Percentiles rank a stretch among this genome's conserved stretches.
These are phyloP conservation scores for Fusarium penzigii DNA, from an alignment of 2,329 filamentous ascomycete species.

Conservation along the genomic window DNA sequence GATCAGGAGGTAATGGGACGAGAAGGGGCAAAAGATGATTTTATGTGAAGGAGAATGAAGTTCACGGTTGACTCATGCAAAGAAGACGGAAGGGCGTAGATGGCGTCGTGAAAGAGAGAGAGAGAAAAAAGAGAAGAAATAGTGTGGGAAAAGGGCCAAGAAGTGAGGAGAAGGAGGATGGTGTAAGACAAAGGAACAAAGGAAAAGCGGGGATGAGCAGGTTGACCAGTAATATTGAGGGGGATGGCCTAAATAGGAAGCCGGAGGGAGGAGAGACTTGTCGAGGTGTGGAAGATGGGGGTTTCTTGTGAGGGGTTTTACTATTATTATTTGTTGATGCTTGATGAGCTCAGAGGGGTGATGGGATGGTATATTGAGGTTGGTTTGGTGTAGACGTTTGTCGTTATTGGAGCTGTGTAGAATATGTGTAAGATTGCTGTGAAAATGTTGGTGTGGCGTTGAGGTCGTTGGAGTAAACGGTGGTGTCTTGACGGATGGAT, in stretches of 20 bases:
- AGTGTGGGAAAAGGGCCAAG: neutral
- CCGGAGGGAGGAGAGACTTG: neutral
- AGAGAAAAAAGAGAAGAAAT: too few relatives aligned
- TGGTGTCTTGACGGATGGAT: too few relatives aligned
- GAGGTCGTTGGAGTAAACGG: too few relatives aligned
- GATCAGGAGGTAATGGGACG: slow-evolving; percentile 1
- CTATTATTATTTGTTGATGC: too few relatives aligned
- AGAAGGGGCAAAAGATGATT: neutral
- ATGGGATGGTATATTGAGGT: too few relatives aligned
- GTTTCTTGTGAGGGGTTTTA: too few relatives aligned
- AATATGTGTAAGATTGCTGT: too few relatives aligned
- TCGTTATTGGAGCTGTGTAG: too few relatives aligned
- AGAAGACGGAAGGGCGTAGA: slow-evolving; percentile 3
- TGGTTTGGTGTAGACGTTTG: too few relatives aligned
- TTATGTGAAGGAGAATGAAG: neutral
- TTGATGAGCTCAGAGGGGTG: too few relatives aligned
- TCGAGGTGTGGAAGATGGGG: too few relatives aligned
- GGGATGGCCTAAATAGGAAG: slow-evolving; percentile 34
- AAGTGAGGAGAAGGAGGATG: slow-evolving; percentile 3
- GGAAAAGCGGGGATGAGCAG: slow-evolving; percentile 20
- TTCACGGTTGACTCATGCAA: neutral
- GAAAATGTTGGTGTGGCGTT: too few relatives aligned
- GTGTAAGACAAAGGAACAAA: neutral
- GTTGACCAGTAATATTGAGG: slow-evolving; percentile 30
- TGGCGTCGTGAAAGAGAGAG: neutral